phyloP scores from a whole-genome alignment of 164 flowering plant species.

The Aristolochia contorta region DNA sequence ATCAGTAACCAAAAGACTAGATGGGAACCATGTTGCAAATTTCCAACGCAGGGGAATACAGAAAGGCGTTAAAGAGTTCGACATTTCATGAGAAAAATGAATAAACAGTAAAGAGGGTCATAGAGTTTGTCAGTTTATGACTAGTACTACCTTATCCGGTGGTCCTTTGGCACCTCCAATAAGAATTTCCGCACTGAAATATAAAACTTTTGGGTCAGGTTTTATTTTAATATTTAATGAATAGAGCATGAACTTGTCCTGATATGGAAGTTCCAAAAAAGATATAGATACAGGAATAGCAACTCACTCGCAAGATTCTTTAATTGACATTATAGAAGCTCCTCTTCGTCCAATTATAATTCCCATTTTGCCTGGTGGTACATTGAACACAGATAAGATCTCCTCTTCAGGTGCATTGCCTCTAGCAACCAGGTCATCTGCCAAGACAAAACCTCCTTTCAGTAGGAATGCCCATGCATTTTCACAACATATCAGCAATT shows the following conservation, averaged over 20 bases:
- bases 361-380: constrained; percentile 93
- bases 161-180: constrained; percentile 90
- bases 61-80: too few species aligned
- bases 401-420: constrained; percentile 62
- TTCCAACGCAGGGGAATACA: too few species aligned
- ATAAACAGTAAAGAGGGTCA: background rate
- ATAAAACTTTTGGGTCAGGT: background rate
- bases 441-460: constrained; percentile 2
- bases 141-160: constrained; percentile 66
- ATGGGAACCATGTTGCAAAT: too few species aligned
- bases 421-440: constrained; percentile 36
- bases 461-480: background rate
- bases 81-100: background rate
- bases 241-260: too few species aligned
- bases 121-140: background rate
- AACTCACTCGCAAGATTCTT: constrained; percentile 80
- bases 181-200: constrained; percentile 80
- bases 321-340: constrained; percentile 60
- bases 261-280: background rate
- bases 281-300: background rate
- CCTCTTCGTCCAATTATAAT: constrained; percentile 76
- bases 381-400: constrained; percentile 71
- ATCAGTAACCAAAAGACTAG: too few species aligned
- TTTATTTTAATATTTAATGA: too few species aligned
- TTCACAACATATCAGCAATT: background rate